Percentiles rank a stretch among this genome's conserved stretches.
Evolutionary conservation across 2,329 filamentous ascomycete species (phyloP).

Genomic region (Emergomyces orientalis): DNA sequence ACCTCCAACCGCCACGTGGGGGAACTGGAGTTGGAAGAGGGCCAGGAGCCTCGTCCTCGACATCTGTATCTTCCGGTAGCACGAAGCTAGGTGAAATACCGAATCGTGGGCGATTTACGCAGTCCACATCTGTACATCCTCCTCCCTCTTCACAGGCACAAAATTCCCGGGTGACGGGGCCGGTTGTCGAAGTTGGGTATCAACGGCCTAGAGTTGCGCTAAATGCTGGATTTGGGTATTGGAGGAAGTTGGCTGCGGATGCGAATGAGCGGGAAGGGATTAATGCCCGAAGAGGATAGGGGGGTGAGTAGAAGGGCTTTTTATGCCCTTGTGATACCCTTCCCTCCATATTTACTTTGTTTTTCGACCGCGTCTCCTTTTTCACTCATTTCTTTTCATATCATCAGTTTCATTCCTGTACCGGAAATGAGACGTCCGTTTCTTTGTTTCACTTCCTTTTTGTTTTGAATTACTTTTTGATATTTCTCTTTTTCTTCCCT

Average conservation of each 20-base stretch:
- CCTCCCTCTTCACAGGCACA: neutral
- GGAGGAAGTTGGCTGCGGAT: neutral
- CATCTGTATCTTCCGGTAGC: conserved; percentile 6
- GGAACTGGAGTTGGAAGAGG: neutral
- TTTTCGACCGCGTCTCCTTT: neutral
- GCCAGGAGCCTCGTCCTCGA: neutral
- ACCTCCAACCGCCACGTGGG: conserved; percentile 1
- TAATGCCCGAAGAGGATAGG: neutral
- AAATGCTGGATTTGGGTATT: conserved; percentile 4
- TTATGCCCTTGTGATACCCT: neutral
- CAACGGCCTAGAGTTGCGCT: conserved; percentile 3
- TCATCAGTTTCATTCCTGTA: neutral
- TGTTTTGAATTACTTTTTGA: neutral
- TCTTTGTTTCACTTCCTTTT: neutral
- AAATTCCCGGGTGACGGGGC: neutral
- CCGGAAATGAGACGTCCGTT: neutral
- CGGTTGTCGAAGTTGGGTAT: conserved; percentile 6
- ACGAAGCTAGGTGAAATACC: conserved; percentile 7
- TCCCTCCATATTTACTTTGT: neutral
- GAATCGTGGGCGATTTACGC: neutral
- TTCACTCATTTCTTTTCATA: neutral
- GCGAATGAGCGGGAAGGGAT: neutral
- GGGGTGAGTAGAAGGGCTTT: neutral
- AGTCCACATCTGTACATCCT: neutral
- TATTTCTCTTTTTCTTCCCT: neutral